Base-by-base conservation (phyloP, 1,139 yeast genomes). In the Candida glucosophila region DNA sequence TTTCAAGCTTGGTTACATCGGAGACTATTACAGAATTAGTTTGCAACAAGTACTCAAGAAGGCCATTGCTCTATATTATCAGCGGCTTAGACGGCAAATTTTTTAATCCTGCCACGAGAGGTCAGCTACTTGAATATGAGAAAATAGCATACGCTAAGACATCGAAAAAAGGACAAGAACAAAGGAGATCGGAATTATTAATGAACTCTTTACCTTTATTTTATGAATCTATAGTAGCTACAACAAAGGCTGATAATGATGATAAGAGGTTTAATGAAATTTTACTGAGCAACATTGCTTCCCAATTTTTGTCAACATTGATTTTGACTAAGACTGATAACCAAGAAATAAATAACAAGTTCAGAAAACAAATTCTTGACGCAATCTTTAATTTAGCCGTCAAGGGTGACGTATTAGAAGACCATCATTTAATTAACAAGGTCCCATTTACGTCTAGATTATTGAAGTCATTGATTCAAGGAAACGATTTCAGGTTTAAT, bases 1-100 rank as follows among this genome's bases (percentile, higher is more conserved):
- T 65, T 20, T 58, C 67, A 20, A 80, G 77, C 32, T 64, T 75
- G 29, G 67, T 73, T 39, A 62, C 69, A 24, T 54, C 64, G 23
- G 79, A 73, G 27, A 47, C 57, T 19, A 59, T 85, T 40, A 67
- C 70, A 7, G 73, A 70, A 24, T 56, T 85, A 21, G 58, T 81
- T 21, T 62, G 65, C 28, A 79, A 81, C 40, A 85, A 86, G 49
- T 80, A 69, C 45, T 85, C 90, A 20, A 74, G 98, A 59, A 75
- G 95, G 52, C 95, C 97, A 20, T 74, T 88, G 46, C 56, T 90
- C 32, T 88, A 85, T 52, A 58, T 88, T 33, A 63, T 88, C 36
- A 69, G 77, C 34, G 95, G 94, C 4, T 65, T 81, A 33, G 82
- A 79, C 41, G 83, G 88, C 17, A 78, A 81, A 45, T 88, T 78